Percentiles rank a stretch among this genome's conserved stretches.
Evolutionary conservation across 2,329 filamentous ascomycete species (phyloP).

Genomic region (Colletotrichum phormii): DNA sequence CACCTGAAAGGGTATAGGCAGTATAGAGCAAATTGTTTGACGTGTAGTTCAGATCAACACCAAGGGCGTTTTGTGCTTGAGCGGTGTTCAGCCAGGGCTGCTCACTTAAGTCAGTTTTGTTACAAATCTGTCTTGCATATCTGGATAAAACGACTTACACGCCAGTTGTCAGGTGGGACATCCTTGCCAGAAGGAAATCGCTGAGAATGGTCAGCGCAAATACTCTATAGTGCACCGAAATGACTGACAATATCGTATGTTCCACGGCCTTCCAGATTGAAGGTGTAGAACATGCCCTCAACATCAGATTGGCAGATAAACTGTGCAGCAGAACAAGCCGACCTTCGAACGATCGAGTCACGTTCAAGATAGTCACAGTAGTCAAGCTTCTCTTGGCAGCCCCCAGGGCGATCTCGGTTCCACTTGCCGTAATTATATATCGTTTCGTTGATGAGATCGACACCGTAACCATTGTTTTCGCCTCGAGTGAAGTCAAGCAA

Average conservation of each 20-base stretch:
- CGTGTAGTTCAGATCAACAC: slow-evolving; percentile 69
- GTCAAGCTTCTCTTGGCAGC: slow-evolving; percentile 18
- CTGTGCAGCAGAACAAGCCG: neutral
- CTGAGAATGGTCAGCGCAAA: neutral
- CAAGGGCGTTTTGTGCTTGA: slow-evolving; percentile 68
- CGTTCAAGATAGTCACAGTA: slow-evolving; percentile 11
- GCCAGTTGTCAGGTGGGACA: slow-evolving; percentile 12
- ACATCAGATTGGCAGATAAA: slow-evolving; percentile 50
- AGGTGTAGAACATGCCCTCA: slow-evolving; percentile 58
- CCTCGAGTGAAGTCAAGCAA: neutral
- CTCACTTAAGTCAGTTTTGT: neutral
- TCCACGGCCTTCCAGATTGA: neutral
- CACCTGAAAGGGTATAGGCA: slow-evolving; percentile 16
- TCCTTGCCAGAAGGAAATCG: slow-evolving; percentile 14
- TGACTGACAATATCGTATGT: slow-evolving; percentile 10
- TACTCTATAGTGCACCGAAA: rapidly evolving
- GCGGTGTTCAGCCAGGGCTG: slow-evolving; percentile 30
- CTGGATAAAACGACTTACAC: neutral
- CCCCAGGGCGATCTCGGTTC: slow-evolving; percentile 18
- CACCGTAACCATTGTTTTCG: neutral
- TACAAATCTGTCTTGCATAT: no score
- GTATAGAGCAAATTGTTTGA: slow-evolving; percentile 24
- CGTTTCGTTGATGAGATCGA: neutral
- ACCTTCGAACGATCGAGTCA: neutral
- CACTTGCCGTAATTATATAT: slow-evolving; percentile 19